Percentiles rank a stretch among this genome's conserved stretches.
phyloP scores from a whole-genome alignment of 2,329 filamentous ascomycete genomes.

The Hortaea sp. region DNA sequence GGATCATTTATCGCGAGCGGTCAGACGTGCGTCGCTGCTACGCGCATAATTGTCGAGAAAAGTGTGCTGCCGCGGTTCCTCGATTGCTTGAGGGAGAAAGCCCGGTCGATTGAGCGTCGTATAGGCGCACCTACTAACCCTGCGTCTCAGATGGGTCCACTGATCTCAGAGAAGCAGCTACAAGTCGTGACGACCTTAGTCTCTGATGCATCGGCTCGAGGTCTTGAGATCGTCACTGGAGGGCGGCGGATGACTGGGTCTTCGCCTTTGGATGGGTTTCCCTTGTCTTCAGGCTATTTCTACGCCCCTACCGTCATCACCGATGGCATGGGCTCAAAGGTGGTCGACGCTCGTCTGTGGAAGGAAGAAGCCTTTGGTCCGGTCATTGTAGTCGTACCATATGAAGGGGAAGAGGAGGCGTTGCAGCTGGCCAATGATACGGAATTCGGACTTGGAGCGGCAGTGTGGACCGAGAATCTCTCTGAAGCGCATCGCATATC shows the following conservation, averaged over 20 bases:
- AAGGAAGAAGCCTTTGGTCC: slow-evolving; percentile 39
- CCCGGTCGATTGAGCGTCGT: slow-evolving; percentile 58
- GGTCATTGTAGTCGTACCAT: slow-evolving; percentile 37
- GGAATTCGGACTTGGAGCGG: slow-evolving; percentile 41
- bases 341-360: slow-evolving; percentile 15
- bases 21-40: slow-evolving; percentile 48
- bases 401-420: slow-evolving; percentile 38
- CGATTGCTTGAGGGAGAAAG: slow-evolving; percentile 44
- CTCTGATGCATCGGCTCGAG: slow-evolving; percentile 56
- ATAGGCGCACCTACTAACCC: slow-evolving; percentile 58
- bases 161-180: slow-evolving; percentile 37
- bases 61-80: slow-evolving; percentile 50
- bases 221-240: slow-evolving; percentile 34
- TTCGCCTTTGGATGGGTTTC: slow-evolving; percentile 41
- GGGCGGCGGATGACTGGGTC: slow-evolving; percentile 34
- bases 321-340: slow-evolving; percentile 11
- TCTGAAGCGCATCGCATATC: slow-evolving; percentile 15
- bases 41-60: slow-evolving; percentile 42
- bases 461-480: slow-evolving; percentile 42
- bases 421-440: slow-evolving; percentile 40
- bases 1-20: slow-evolving; percentile 26
- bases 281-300: slow-evolving; percentile 44
- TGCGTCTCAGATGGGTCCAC: slow-evolving; percentile 55
- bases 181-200: slow-evolving; percentile 33
- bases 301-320: slow-evolving; percentile 37